A percentile compares a stretch with the other conserved stretches of the same genome.
Evolutionary conservation across 202 grass and related monocot species (phyloP).

Genomic region (Panicum hallii): DNA sequence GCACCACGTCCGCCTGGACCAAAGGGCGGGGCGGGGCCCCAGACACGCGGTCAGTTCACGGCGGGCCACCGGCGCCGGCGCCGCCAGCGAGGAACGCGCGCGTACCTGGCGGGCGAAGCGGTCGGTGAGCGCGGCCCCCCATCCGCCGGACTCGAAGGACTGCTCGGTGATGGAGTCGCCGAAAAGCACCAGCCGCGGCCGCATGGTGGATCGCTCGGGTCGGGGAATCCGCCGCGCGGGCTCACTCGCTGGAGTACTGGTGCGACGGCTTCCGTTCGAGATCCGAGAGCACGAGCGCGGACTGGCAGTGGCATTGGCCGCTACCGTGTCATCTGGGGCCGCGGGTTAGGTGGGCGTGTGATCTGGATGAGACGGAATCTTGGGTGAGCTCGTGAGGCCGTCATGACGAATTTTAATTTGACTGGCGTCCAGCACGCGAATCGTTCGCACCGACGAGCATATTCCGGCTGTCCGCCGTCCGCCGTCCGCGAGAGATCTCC

Average conservation of each 20-base stretch:
- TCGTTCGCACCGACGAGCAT: constrained; percentile 6
- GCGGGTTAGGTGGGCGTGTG: background rate
- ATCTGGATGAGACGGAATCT: background rate
- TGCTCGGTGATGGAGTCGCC: constrained; percentile 92
- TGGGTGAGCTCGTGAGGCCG: background rate
- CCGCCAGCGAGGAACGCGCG: background rate
- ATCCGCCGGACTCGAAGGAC: constrained; percentile 71
- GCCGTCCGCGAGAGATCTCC: background rate
- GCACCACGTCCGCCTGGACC: constrained; percentile 73
- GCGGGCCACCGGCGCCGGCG: background rate
- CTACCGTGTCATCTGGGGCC: background rate
- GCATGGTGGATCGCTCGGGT: constrained; percentile 48
- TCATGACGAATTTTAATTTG: constrained; percentile 12
- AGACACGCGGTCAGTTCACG: background rate
- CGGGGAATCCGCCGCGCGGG: background rate
- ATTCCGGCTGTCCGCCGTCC: background rate
- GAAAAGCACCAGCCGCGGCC: constrained; percentile 78
- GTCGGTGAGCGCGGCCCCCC: constrained; percentile 73
- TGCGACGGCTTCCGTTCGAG: background rate
- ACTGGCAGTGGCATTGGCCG: background rate
- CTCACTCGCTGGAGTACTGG: background rate
- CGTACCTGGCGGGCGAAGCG: constrained; percentile 64
- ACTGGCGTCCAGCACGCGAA: background rate
- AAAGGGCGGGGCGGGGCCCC: background rate
- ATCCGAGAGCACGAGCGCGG: constrained; percentile 8